Evolutionary conservation across 306 rosid genomes (phyloP).

Genomic region (Leucaena leucocephala): DNA sequence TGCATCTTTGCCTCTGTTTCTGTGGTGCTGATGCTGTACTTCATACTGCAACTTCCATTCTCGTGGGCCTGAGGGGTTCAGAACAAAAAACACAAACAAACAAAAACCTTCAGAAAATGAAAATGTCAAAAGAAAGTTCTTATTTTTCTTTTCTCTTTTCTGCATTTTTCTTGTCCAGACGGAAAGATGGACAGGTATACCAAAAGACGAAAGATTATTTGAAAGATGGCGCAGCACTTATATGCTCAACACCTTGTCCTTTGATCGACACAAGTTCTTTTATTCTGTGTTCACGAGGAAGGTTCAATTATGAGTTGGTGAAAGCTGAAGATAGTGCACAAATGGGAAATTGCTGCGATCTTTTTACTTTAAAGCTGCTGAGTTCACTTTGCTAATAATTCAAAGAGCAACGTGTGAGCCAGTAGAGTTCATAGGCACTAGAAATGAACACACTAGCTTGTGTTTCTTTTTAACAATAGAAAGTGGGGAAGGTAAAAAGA

Average conservation of each 20-base stretch:
- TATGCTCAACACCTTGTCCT: slow-evolving; percentile 27
- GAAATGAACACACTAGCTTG: background rate
- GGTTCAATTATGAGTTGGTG: slow-evolving; percentile 28
- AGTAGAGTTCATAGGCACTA: slow-evolving; percentile 26
- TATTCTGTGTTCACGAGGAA: slow-evolving; percentile 9
- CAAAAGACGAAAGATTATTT: slow-evolving; percentile 29
- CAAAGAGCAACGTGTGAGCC: slow-evolving; percentile 19
- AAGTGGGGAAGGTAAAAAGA: slow-evolving; percentile 21
- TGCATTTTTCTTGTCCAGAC: background rate
- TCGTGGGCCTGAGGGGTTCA: slow-evolving; percentile 42
- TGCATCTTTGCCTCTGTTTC: slow-evolving; percentile 77
- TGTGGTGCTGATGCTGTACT: slow-evolving; percentile 3
- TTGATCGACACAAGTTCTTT: slow-evolving; percentile 4
- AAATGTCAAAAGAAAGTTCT: background rate
- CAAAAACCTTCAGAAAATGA: background rate
- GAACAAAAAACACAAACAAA: background rate
- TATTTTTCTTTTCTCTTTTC: background rate
- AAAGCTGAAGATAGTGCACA: slow-evolving; percentile 16
- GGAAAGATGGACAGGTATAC: slow-evolving; percentile 18
- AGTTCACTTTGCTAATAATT: slow-evolving; percentile 32
- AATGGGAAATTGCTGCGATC: background rate
- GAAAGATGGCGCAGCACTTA: slow-evolving; percentile 19
- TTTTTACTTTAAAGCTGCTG: slow-evolving; percentile 32
- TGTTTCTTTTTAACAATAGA: background rate
- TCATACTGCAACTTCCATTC: slow-evolving; percentile 28